phyloP scores from a whole-genome alignment of 768 basidiomycete species.

The Trametes coccinea region DNA sequence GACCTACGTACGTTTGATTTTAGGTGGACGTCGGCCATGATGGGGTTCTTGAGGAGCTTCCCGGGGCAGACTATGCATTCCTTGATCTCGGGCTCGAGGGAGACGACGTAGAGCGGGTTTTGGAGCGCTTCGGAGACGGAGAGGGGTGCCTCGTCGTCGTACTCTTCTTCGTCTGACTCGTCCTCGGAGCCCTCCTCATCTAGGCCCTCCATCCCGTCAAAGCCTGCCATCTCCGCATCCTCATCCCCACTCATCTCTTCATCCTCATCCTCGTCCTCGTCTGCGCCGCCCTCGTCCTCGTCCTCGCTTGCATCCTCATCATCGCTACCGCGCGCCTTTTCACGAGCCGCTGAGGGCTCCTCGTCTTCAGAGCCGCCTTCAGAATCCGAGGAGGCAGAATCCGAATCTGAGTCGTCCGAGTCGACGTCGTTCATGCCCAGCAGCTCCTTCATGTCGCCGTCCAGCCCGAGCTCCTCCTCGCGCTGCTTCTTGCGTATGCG shows the following conservation, averaged over 20 bases:
- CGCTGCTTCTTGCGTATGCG: conserved; percentile 58
- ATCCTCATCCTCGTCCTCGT: conserved; percentile 23
- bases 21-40: conserved; percentile 58
- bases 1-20: conserved; percentile 68
- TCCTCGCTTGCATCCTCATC: conserved; percentile 23
- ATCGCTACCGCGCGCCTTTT: conserved; percentile 22
- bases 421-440: conserved; percentile 75
- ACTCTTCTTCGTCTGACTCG: conserved; percentile 28
- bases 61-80: conserved; percentile 72
- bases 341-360: conserved; percentile 12
- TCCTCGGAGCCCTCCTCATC: conserved; percentile 33
- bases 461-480: conserved; percentile 64
- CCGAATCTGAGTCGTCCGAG: conserved; percentile 62
- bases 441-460: conserved; percentile 62
- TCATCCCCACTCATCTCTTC: conserved; percentile 15
- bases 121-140: conserved; percentile 59
- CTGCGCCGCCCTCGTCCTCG: conserved; percentile 27
- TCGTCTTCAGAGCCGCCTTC: conserved; percentile 24
- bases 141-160: conserved; percentile 44
- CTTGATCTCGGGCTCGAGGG: conserved; percentile 53
- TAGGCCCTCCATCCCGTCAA: conserved; percentile 22
- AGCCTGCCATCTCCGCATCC: conserved; percentile 27
- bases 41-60: conserved; percentile 62
- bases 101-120: conserved; percentile 63
- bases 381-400: conserved; percentile 37